Base-by-base conservation (phyloP, 2,329 filamentous ascomycete species). In the Botrytis tulipae region DNA sequence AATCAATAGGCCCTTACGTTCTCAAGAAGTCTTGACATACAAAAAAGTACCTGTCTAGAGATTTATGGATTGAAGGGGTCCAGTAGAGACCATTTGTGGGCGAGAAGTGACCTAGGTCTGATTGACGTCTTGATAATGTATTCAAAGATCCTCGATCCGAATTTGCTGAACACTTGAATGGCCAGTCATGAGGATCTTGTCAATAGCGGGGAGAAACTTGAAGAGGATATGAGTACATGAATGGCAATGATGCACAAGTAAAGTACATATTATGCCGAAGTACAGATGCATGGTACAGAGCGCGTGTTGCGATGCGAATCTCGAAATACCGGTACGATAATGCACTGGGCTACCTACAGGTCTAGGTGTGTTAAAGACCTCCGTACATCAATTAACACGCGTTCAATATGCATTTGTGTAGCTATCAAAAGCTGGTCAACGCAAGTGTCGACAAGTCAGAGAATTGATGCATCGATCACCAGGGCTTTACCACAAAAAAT, bases 331-430 rank as follows among this genome's bases (percentile, higher is more conserved):
- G 48, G 66, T 57, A 69, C 66, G 66, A 69, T 69, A 69, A 57
- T 69, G 66, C 66, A 69, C 66, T 69, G 66, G 66, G 48, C 48
- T 59, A 32, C 37, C 48, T 44, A 44, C 35, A 42, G 35, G 66
- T 68, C 48, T 18, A 42, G 35, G 16, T 68, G 57, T 22, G 25
- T 57, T 42, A 32, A 18, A 69, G 48, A 69, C 48, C 25, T 32
- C 37, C 48, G 35, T 69, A 69, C 66, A 57, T 69, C 35, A 57
- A 57, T 32, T 40, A 32, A 51, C 66, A 69, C 66, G 63, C 63
- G 66, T 69, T 69, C 66, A 57, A 69, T 42, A 69, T 69, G 37
- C 35, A 57, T 59, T 68, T 69, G 66, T 59, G 66, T 69, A 69
- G 48, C 66, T 32, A 59, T 37, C 4, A 57, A 69, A 25, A 37